These are phyloP conservation scores for Neurospora sp. DNA, from an alignment of 2,329 filamentous ascomycete genomes.

Conservation along the genomic window DNA sequence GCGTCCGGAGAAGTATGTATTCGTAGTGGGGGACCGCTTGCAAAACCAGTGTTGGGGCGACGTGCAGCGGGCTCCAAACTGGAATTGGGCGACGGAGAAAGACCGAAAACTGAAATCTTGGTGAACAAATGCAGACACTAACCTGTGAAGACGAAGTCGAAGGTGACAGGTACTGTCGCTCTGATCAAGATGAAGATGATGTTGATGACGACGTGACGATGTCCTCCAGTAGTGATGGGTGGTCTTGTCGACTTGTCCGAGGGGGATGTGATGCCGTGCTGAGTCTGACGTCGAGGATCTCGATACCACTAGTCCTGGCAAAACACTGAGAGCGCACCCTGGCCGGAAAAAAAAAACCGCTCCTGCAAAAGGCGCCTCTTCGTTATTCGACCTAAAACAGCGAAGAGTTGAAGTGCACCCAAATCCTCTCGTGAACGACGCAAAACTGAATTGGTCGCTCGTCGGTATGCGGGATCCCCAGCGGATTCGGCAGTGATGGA, in stretches of 20 bases:
- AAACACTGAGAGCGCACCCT: slow-evolving; percentile 12
- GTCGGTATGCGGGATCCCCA: slow-evolving; percentile 16
- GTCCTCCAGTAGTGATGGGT: not conserved
- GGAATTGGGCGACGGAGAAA: not conserved
- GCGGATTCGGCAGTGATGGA: slow-evolving; percentile 16
- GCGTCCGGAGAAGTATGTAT: not conserved
- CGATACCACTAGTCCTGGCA: slow-evolving; percentile 6
- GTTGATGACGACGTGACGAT: not conserved
- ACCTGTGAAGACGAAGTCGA: not conserved
- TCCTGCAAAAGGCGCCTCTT: slow-evolving; percentile 10
- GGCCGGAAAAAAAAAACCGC: slow-evolving; percentile 11
- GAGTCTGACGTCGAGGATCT: slow-evolving; percentile 8
- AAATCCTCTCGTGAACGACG: slow-evolving; percentile 24
- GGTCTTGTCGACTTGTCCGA: not conserved
- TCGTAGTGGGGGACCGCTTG: not conserved
- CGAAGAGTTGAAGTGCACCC: slow-evolving; percentile 15
- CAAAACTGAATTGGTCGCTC: slow-evolving; percentile 30
- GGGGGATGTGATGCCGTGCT: not conserved
- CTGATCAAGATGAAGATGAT: not conserved
- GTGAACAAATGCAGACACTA: not conserved
- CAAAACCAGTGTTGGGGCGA: not conserved
- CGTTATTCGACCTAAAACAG: slow-evolving; percentile 12
- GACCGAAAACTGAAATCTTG: not conserved
- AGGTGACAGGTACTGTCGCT: not conserved
- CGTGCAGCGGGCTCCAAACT: not conserved